These are phyloP conservation scores for Aspergillus bridgeri DNA, from an alignment of 495 filamentous ascomycete genomes.

Conservation along the genomic window DNA sequence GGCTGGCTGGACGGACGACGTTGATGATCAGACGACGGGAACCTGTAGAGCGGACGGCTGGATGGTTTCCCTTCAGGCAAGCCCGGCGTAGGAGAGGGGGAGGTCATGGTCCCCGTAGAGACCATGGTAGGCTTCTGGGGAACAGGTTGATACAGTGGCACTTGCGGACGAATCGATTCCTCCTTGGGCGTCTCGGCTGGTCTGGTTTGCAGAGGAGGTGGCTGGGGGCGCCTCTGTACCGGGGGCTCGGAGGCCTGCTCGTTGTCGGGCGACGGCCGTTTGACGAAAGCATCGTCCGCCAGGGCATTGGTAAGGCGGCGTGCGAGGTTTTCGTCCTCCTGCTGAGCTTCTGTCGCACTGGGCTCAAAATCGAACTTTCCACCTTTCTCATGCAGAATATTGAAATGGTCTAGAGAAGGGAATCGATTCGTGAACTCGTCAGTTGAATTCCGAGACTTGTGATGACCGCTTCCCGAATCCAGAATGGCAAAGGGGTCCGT, in stretches of 20 bases:
- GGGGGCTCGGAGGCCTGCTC: constrained; percentile 20
- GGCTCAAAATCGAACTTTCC: constrained; percentile 84
- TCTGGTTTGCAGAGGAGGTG: constrained; percentile 23
- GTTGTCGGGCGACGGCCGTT: constrained; percentile 35
- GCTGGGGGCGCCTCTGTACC: constrained; percentile 27
- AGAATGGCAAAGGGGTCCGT: constrained; percentile 88
- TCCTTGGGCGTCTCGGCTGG: constrained; percentile 16
- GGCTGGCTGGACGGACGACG: constrained; percentile 54
- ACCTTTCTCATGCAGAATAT: constrained; percentile 80
- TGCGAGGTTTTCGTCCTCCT: constrained; percentile 60
- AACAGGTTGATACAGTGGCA: constrained; percentile 55
- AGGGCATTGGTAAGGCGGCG: constrained; percentile 76
- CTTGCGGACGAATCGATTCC: constrained; percentile 23
- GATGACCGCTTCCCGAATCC: constrained; percentile 55
- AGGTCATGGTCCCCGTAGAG: constrained; percentile 94
- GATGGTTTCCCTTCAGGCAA: constrained; percentile 39
- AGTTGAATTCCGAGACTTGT: constrained; percentile 44
- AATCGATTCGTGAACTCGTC: constrained; percentile 87
- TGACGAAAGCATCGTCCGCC: constrained; percentile 84
- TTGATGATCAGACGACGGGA: constrained; percentile 54
- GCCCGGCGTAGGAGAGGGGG: constrained; percentile 60
- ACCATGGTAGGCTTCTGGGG: constrained; percentile 68
- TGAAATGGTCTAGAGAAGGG: constrained; percentile 90
- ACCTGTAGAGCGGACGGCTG: constrained; percentile 57
- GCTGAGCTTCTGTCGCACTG: constrained; percentile 42